Base-by-base conservation (phyloP, 805 yeast genomes). In the Hanseniaspora meyeri region DNA sequence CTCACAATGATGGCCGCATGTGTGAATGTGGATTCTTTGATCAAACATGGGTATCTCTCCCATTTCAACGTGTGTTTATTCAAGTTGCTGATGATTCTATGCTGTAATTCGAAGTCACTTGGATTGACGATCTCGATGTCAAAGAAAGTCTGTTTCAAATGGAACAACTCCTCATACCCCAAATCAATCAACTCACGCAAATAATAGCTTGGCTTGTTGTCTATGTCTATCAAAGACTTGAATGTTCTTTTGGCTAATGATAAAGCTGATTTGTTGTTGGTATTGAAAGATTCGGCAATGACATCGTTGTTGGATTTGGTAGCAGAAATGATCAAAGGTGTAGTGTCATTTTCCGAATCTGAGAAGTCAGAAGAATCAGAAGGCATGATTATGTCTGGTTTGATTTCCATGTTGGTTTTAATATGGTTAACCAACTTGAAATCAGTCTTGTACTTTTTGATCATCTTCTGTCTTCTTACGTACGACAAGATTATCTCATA, bases 1-100 rank as follows among this genome's bases (percentile, higher is more conserved):
- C 95, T 75, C 45, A 82, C 86, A 58, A 87, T 85, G 1, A 87
- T 82, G 1, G 93, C 95, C 1, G 95, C 87, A 64, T 87, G 96
- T 0, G 95, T 78, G 46, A 81, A 77, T 50, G 74, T 74, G 6
- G 91, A 82, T 34, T 77, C 71, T 40, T 82, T 75, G 58, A 87
- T 83, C 58, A 82, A 76, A 31, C 87, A 75, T 0, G 93, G 90
- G 61, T 68, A 83, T 65, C 86, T 87, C 45, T 71, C 66, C 95
- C 95, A 88, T 1, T 70, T 63, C 4, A 86, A 65, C 3, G 67
- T 61, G 19, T 31, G n/a, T 4, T 39, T 17, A 66, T 87, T 87
- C 65, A 87, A 74, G 52, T 75, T 73, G 32, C 68, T 68, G 36
- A 85, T 74, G 43, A 85, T 84, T 14, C 66, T 70, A 53, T 68